Base-by-base conservation (phyloP, 2,329 filamentous ascomycete genomes). In the Pestalotiopsis sp. region DNA sequence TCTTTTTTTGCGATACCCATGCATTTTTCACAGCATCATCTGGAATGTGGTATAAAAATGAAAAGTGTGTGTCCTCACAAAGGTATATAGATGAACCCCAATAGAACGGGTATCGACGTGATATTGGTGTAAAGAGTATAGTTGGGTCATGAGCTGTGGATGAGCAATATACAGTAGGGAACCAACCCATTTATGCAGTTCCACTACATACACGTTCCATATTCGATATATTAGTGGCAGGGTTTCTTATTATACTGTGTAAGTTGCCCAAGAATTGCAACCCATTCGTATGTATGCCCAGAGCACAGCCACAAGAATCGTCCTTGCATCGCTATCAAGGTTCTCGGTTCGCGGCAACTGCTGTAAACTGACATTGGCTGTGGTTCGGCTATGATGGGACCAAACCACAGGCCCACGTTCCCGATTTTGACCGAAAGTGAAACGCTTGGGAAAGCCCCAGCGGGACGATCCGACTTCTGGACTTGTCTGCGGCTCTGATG, bases 351-450 rank as follows among this genome's bases (percentile, higher is more conserved):
- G 23, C 61, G 61, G 57, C 57, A 61, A 61, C 31, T 25, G 57
- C 12, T 27, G 31, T 31, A 62, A 13, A 17, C 12, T 20, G 25
- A 31, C 23, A 12, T n/a, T 62, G 59, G 59, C 27, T 20, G 9
- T 36, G 59, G n/a, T 23, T 36, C 59, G 59, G 59, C 59, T 62
- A 62, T 62, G n/a, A 14, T 52, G 45, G 14, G 2, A n/a, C 45
- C n/a, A 52, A 62, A 59, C 25, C 57, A 63, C 14, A 20, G 20
- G 36, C 61, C 31, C 20, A 25, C 25, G 63, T 66, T 66, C 52
- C 63, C 63, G 63, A 66, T 41, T 66, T 66, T 27, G 45, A 66
- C 63, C 63, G 63, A 65, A 13, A 14, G 14, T 66, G 63, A 56
- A 58, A 66, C 63, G 63, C 63, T 58, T 58, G 45, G 17, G 31